Evolutionary conservation across 257 asterid species (phyloP).

Genomic region (Prunella vulgaris): DNA sequence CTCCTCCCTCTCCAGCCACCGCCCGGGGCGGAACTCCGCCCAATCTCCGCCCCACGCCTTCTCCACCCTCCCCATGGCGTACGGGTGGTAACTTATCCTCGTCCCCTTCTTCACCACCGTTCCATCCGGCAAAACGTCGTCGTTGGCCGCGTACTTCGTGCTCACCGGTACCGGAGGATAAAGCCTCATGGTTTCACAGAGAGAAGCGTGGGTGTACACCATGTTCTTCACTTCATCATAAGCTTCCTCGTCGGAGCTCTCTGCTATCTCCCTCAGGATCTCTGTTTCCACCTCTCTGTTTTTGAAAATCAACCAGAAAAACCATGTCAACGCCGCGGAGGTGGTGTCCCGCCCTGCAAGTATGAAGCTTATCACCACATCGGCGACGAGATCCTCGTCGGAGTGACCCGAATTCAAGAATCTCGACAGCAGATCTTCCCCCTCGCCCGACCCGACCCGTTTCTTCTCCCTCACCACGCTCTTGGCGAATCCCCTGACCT

Average conservation of each 20-base stretch:
- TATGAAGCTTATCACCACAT: slow-evolving; percentile 61
- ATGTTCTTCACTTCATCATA: slow-evolving; percentile 54
- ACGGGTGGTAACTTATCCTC: slow-evolving; percentile 46
- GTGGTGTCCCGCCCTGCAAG: slow-evolving; percentile 69
- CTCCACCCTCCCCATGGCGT: slow-evolving; percentile 67
- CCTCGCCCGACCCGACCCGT: slow-evolving; percentile 20
- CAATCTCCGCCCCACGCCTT: slow-evolving; percentile 60
- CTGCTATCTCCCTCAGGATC: slow-evolving; percentile 32
- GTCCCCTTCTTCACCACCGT: slow-evolving; percentile 46
- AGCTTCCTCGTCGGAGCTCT: not conserved
- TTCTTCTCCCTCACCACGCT: slow-evolving; percentile 34
- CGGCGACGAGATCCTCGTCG: slow-evolving; percentile 48
- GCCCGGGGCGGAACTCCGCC: slow-evolving; percentile 49
- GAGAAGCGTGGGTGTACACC: slow-evolving; percentile 56
- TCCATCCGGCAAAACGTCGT: slow-evolving; percentile 64
- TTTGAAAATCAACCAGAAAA: slow-evolving; percentile 46
- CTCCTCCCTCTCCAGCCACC: slow-evolving; percentile 52
- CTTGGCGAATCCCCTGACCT: slow-evolving; percentile 46
- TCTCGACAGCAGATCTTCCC: slow-evolving; percentile 52
- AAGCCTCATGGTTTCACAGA: slow-evolving; percentile 60
- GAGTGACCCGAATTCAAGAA: slow-evolving; percentile 43
- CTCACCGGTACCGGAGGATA: slow-evolving; percentile 65
- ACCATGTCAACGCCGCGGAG: slow-evolving; percentile 67
- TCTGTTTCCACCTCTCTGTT: slow-evolving; percentile 37
- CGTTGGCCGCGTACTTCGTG: slow-evolving; percentile 33